Evolutionary conservation across 805 yeast genomes (phyloP).

Genomic region (Starmerella apicola): DNA sequence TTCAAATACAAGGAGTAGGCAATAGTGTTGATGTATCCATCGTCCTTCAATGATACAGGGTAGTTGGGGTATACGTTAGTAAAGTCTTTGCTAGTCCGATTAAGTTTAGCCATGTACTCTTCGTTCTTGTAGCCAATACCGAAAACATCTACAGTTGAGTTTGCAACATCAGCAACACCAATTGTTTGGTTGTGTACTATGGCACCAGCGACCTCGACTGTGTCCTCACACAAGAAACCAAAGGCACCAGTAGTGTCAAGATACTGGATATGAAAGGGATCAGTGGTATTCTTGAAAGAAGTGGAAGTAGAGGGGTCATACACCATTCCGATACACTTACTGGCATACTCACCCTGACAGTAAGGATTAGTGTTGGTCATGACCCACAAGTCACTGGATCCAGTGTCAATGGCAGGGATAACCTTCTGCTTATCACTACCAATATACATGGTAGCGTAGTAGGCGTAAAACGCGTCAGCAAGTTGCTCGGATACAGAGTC

Average conservation of each 20-base stretch:
- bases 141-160: slow-evolving; percentile 53
- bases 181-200: slow-evolving; percentile 40
- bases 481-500: slow-evolving; percentile 17
- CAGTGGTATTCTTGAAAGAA: slow-evolving; percentile 18
- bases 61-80: slow-evolving; percentile 24
- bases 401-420: slow-evolving; percentile 50
- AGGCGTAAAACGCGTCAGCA: slow-evolving; percentile 20
- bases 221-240: slow-evolving; percentile 49
- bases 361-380: slow-evolving; percentile 13
- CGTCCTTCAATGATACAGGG: slow-evolving; percentile 26
- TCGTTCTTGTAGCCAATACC: slow-evolving; percentile 28
- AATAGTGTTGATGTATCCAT: slow-evolving; percentile 31
- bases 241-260: slow-evolving; percentile 34
- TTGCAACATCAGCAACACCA: slow-evolving; percentile 57
- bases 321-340: slow-evolving; percentile 20
- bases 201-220: slow-evolving; percentile 36
- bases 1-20: slow-evolving; percentile 38
- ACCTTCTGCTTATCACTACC: slow-evolving; percentile 48
- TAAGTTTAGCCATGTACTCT: slow-evolving; percentile 20
- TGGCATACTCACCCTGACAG: slow-evolving; percentile 3
- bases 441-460: slow-evolving; percentile 28
- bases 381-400: slow-evolving; percentile 59
- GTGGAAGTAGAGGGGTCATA: slow-evolving; percentile 22
- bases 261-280: slow-evolving; percentile 31
- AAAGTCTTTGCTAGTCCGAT: slow-evolving; percentile 6